Evolutionary conservation across 371 early-diverging fungal species (phyloP).

Genomic region (Batkoa obscura): DNA sequence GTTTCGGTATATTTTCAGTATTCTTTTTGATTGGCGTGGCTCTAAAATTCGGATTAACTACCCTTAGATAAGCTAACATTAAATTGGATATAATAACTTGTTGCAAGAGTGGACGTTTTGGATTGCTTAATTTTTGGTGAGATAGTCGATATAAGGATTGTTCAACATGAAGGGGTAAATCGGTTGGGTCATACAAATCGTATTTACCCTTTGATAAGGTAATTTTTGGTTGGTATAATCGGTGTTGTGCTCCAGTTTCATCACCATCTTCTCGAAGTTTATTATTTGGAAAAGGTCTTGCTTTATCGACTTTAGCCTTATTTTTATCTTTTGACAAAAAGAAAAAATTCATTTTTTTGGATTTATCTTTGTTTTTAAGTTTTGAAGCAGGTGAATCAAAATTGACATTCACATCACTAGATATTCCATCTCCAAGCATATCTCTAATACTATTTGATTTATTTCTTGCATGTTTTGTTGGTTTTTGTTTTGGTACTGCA

Average conservation of each 20-base stretch:
- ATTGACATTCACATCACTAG: not conserved
- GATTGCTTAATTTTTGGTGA: constrained; percentile 79
- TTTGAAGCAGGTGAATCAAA: too few species aligned
- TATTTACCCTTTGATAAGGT: too few species aligned
- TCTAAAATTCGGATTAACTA: constrained; percentile 26
- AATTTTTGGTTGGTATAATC: too few species aligned
- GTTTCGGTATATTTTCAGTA: constrained; percentile 1
- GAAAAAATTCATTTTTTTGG: not conserved
- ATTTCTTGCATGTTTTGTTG: not conserved
- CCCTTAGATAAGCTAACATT: constrained; percentile 83
- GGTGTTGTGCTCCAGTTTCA: too few species aligned
- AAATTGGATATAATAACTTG: constrained; percentile 88
- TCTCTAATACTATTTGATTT: too few species aligned
- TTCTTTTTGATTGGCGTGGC: too few species aligned
- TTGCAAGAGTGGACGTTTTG: constrained; percentile 66
- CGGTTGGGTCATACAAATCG: constrained; percentile 22
- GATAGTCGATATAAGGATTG: constrained; percentile 78
- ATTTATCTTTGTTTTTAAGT: constrained; percentile 1
- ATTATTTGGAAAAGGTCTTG: constrained; percentile 1
- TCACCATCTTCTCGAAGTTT: not conserved
- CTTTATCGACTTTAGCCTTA: too few species aligned
- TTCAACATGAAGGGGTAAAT: constrained; percentile 68
- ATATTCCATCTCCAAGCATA: not conserved
- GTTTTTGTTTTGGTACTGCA: too few species aligned
- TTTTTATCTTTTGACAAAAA: not conserved